Evolutionary conservation across 768 basidiomycete genomes (phyloP), one percentile per base, ranked within the genome.

Genomic region (Boletus rex-veris): DNA sequence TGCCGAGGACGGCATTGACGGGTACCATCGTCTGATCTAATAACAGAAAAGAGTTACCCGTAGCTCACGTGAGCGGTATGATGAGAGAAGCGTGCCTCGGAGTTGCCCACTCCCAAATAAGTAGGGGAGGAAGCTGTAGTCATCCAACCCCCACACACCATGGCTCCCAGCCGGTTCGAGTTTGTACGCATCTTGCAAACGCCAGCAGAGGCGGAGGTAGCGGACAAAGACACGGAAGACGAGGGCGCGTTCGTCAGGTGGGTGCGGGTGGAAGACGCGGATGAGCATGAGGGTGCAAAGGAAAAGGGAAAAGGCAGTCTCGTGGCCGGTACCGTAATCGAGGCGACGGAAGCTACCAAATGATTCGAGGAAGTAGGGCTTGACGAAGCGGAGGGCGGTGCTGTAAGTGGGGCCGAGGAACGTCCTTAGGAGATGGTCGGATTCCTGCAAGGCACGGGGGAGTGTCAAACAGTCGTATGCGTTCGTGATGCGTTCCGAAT

Each of bases 261-360:
- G 74, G 10, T 72, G 68, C 1, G 86, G 82, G 24, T 80, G 65
- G 49, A 88, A 75, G 62, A 88, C 82, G 7, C 89, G 80, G 30
- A 85, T 68, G 36, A 91, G 81, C n/a, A 82, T 77, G 50, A 92
- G 76, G 57, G 80, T 81, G 12, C 89, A 76, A 8, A 98, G 77
- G 55, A 92, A 88, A 16, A 95, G 73, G 7, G 81, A 82, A 65
- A 97, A 98, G 0, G 90, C 86, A 0, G 92, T 80, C 74, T 98
- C 97, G 63, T 99, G 97, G 1, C 97, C 97, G 4, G 92, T 93
- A 1, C 97, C 96, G 66, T 98, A 98, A 75, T 99, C 97, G 74
- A 98, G 84, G 50, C 97, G 83, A 12, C 81, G 79, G 63, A 92
- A 88, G 5, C 90, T 93, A 8, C 97, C 97, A 68, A 98, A 98